Conservation (phyloP, 2,329 filamentous ascomycete genomes). For the Pseudocercospora eumusae region DNA sequence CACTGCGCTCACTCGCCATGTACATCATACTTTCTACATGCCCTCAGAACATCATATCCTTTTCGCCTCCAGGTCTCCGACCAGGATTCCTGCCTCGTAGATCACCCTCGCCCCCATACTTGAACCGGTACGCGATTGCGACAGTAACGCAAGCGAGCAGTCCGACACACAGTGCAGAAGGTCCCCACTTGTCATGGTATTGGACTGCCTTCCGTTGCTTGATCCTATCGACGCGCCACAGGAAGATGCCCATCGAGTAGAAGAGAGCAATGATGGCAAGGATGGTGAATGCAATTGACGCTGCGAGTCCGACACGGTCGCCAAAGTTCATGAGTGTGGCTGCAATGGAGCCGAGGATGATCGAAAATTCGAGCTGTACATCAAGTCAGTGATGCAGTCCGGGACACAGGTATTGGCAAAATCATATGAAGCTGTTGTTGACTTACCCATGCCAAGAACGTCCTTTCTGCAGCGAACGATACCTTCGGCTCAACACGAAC, state of each 20-base stretch:
- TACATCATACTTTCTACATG: not conserved
- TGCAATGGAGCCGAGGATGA: slow-evolving; percentile 87
- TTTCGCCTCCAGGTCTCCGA: slow-evolving; percentile 2
- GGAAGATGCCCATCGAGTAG: slow-evolving; percentile 81
- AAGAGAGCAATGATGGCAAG: slow-evolving; percentile 75
- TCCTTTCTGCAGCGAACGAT: slow-evolving; percentile 93
- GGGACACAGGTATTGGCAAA: too few species aligned
- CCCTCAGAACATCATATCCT: not conserved
- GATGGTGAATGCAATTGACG: slow-evolving; percentile 69
- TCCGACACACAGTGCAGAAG: slow-evolving; percentile 71
- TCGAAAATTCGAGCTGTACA: slow-evolving; percentile 82
- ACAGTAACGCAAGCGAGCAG: slow-evolving; percentile 71
- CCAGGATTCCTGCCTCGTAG: slow-evolving; percentile 33
- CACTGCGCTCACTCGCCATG: not conserved
- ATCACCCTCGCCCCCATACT: slow-evolving; percentile 53
- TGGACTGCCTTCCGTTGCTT: slow-evolving; percentile 78
- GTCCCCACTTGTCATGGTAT: slow-evolving; percentile 89
- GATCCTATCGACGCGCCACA: slow-evolving; percentile 86
- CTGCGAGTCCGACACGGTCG: slow-evolving; percentile 62
- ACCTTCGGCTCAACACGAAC: slow-evolving; percentile 97
- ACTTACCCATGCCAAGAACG: slow-evolving; percentile 87
- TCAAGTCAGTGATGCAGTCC: not conserved
- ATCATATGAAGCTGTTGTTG: not conserved
- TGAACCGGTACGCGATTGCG: slow-evolving; percentile 80
- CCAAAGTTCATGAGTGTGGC: slow-evolving; percentile 83